These are phyloP conservation scores for Brassica hybrid DNA, from an alignment of 441 rosid genomes.

Conservation along the genomic window DNA sequence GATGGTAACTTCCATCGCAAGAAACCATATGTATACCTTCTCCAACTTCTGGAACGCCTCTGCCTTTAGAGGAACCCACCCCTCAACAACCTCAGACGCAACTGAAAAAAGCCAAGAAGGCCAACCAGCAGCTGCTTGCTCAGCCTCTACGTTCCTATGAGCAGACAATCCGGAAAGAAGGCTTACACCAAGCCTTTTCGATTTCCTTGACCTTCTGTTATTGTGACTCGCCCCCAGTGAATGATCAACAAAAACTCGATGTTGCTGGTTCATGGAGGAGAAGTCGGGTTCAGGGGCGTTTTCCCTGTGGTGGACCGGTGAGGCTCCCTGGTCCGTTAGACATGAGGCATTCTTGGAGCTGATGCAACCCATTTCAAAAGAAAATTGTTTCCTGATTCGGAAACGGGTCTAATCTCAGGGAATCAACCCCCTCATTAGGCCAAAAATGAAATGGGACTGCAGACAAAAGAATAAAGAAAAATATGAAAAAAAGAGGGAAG, in stretches of 20 bases:
- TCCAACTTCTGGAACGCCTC: slow-evolving; percentile 84
- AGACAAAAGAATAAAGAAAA: slow-evolving; percentile 33
- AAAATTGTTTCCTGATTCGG: slow-evolving; percentile 49
- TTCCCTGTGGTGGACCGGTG: slow-evolving; percentile 45
- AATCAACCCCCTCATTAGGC: slow-evolving; percentile 49
- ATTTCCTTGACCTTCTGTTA: slow-evolving; percentile 41
- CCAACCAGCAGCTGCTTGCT: slow-evolving; percentile 88
- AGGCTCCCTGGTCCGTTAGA: slow-evolving; percentile 36
- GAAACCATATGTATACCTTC: slow-evolving; percentile 57
- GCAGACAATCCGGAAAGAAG: slow-evolving; percentile 52
- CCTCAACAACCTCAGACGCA: slow-evolving; percentile 77
- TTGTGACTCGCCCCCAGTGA: slow-evolving; percentile 38
- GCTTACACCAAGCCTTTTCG: slow-evolving; percentile 49
- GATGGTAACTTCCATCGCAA: slow-evolving; percentile 12
- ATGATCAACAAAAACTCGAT: slow-evolving; percentile 36
- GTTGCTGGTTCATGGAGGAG: slow-evolving; percentile 41
- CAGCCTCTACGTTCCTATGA: slow-evolving; percentile 57
- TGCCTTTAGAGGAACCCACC: slow-evolving; percentile 81
- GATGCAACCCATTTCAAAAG: slow-evolving; percentile 75
- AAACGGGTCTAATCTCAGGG: slow-evolving; percentile 50
- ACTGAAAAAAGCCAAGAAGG: slow-evolving; percentile 86
- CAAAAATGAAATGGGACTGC: slow-evolving; percentile 36
- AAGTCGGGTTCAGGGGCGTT: slow-evolving; percentile 19
- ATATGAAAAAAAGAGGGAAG: slow-evolving; percentile 28
- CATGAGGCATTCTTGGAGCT: slow-evolving; percentile 55